A percentile compares a stretch with the other conserved stretches of the same genome.
These are phyloP conservation scores for Leishmania lainsoni DNA, from an alignment of 208 protist genomes.

Conservation along the genomic window DNA sequence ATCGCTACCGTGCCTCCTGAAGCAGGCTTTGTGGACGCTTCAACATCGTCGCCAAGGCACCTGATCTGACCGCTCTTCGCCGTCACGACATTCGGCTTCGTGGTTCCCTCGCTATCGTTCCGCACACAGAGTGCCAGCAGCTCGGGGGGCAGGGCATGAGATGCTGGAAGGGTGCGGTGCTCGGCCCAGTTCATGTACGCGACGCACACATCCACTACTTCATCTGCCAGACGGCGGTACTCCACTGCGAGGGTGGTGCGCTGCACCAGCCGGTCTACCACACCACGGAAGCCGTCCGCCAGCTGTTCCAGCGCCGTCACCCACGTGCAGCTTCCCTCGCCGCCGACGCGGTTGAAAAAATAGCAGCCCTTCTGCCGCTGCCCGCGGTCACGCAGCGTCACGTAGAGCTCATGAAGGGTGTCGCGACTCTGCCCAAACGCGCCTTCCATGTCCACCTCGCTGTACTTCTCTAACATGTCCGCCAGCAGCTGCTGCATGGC, in stretches of 20 bases:
- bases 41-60: not conserved
- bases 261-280: constrained; percentile 57
- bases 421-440: constrained; percentile 60
- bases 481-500: constrained; percentile 72
- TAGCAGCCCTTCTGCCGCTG: constrained; percentile 80
- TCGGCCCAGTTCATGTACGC: constrained; percentile 83
- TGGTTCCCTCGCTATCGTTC: constrained; percentile 20
- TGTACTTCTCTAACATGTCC: constrained; percentile 77
- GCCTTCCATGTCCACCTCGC: constrained; percentile 64
- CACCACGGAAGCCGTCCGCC: constrained; percentile 42
- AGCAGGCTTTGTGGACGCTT: not conserved
- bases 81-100: not conserved
- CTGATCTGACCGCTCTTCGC: not conserved
- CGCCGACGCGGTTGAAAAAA: constrained; percentile 79
- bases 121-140: constrained; percentile 51
- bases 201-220: constrained; percentile 68
- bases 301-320: constrained; percentile 61
- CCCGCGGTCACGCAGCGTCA: constrained; percentile 54
- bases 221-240: constrained; percentile 55
- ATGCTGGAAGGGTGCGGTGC: constrained; percentile 23
- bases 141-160: constrained; percentile 44
- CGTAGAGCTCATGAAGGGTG: constrained; percentile 59
- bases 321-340: constrained; percentile 66
- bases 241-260: constrained; percentile 40
- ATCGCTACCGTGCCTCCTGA: not conserved